Evolutionary conservation across 2,329 filamentous ascomycete species (phyloP).

Genomic region (Xylaria hypoxylon): DNA sequence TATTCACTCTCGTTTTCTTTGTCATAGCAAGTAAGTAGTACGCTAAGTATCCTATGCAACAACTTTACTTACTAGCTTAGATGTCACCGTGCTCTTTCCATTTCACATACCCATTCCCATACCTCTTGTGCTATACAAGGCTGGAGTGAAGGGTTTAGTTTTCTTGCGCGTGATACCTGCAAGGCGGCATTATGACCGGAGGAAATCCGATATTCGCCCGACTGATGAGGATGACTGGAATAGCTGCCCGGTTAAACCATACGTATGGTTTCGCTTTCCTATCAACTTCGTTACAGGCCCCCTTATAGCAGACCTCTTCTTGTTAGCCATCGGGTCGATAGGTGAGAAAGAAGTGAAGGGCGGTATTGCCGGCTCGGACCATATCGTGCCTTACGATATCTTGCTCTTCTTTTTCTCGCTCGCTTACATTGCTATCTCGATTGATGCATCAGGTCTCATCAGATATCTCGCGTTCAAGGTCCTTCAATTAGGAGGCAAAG

Average conservation of each 20-base stretch:
- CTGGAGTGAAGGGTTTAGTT: constrained; percentile 57
- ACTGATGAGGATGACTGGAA: constrained; percentile 1
- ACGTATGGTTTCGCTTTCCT: constrained; percentile 67
- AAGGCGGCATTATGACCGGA: constrained; percentile 46
- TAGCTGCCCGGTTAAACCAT: constrained; percentile 52
- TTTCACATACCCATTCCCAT: constrained; percentile 73
- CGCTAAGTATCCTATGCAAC: constrained; percentile 7
- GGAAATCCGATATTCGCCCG: constrained; percentile 25
- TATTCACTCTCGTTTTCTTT: constrained; percentile 76
- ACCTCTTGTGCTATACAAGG: constrained; percentile 63
- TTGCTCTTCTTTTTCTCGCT: constrained; percentile 80
- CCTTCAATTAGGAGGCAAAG: constrained; percentile 72
- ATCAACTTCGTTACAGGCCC: constrained; percentile 79
- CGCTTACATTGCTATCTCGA: constrained; percentile 81
- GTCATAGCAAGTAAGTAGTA: constrained; percentile 73
- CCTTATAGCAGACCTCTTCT: constrained; percentile 76
- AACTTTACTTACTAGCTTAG: constrained; percentile 54
- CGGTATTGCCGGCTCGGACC: constrained; percentile 73
- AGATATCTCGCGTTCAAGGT: constrained; percentile 77
- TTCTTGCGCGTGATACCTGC: constrained; percentile 64
- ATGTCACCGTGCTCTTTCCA: constrained; percentile 76
- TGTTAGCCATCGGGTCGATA: constrained; percentile 77
- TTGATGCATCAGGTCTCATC: constrained; percentile 80
- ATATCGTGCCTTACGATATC: constrained; percentile 77
- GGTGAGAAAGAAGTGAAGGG: constrained; percentile 74